These are phyloP conservation scores for Puccinia brachypodii DNA, from an alignment of 1,284 basidiomycete genomes.

Conservation along the genomic window DNA sequence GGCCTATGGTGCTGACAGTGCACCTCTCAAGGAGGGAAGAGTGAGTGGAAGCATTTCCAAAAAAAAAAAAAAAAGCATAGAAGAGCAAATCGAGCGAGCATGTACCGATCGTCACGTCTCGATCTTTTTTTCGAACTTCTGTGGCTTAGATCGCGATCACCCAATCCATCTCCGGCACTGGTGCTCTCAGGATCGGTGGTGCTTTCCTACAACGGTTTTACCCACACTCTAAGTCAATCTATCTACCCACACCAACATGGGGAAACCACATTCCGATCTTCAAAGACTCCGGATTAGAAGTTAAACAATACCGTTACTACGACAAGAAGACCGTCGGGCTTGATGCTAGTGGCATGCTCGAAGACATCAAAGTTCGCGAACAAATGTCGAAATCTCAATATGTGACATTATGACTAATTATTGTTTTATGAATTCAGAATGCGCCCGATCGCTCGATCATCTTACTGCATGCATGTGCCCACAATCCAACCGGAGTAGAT, in stretches of 20 bases:
- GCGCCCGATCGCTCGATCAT: conserved; percentile 56
- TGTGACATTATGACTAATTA: not conserved
- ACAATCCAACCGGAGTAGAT: conserved; percentile 72
- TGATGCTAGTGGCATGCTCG: conserved; percentile 56
- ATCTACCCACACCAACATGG: conserved; percentile 93
- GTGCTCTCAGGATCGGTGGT: conserved; percentile 92
- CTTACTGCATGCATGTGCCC: conserved; percentile 57
- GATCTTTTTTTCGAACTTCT: not conserved
- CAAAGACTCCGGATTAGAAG: conserved; percentile 86
- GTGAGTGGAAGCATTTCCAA: conserved; percentile 63
- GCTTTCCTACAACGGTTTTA: conserved; percentile 90
- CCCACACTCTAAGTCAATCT: conserved; percentile 82
- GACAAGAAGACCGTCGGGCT: conserved; percentile 58
- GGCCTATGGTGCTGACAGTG: conserved; percentile 83
- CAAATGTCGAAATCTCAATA: not conserved
- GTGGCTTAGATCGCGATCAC: conserved; percentile 74
- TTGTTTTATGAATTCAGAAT: conserved; percentile 8
- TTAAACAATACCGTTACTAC: conserved; percentile 74
- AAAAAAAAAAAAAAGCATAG: not conserved
- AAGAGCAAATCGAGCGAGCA: not conserved
- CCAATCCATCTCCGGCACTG: conserved; percentile 97
- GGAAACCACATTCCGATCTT: conserved; percentile 82
- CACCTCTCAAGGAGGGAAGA: conserved; percentile 71
- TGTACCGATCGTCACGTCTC: not conserved
- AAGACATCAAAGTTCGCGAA: conserved; percentile 51